A percentile compares a stretch with the other conserved stretches of the same genome.
phyloP scores from a whole-genome alignment of 2,329 filamentous ascomycete species.

The Keithomyces neogunnii region DNA sequence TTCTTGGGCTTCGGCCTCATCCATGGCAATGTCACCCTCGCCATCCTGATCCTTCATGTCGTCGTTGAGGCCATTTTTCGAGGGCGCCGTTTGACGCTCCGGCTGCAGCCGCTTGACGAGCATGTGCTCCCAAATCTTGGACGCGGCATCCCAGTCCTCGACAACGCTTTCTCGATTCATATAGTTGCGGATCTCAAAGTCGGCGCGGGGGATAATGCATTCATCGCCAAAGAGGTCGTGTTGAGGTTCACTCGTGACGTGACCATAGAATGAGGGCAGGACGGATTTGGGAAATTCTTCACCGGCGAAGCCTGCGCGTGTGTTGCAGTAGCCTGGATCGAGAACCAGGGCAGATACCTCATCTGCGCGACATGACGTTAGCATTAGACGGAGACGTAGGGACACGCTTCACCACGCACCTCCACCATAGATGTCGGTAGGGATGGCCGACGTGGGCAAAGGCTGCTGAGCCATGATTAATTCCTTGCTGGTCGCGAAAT shows the following conservation, averaged over 20 bases:
- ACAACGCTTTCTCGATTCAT: constrained; percentile 85
- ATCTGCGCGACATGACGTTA: constrained; percentile 46
- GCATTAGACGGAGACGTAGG: constrained; percentile 1
- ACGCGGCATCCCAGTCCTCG: constrained; percentile 91
- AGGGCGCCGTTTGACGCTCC: constrained; percentile 57
- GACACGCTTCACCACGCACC: constrained; percentile 30
- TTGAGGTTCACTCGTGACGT: constrained; percentile 36
- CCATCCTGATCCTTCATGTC: constrained; percentile 50
- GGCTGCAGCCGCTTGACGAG: constrained; percentile 84
- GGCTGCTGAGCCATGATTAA: constrained; percentile 46
- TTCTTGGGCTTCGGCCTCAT: constrained; percentile 47
- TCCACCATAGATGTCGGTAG: constrained; percentile 56
- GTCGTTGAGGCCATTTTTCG: constrained; percentile 74
- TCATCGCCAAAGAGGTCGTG: constrained; percentile 81
- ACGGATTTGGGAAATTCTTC: constrained; percentile 96
- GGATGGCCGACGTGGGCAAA: constrained; percentile 46
- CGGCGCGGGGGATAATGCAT: constrained; percentile 65
- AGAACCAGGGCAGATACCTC: constrained; percentile 96
- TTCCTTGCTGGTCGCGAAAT: constrained; percentile 3
- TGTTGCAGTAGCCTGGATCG: constrained; percentile 85
- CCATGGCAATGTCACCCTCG: constrained; percentile 53
- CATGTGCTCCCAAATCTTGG: constrained; percentile 85
- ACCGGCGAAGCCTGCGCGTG: constrained; percentile 91
- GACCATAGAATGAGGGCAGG: constrained; percentile 81
- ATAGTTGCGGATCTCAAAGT: constrained; percentile 83